These are phyloP conservation scores for Penicillium odoratum DNA, from an alignment of 495 filamentous ascomycete species.

Conservation along the genomic window DNA sequence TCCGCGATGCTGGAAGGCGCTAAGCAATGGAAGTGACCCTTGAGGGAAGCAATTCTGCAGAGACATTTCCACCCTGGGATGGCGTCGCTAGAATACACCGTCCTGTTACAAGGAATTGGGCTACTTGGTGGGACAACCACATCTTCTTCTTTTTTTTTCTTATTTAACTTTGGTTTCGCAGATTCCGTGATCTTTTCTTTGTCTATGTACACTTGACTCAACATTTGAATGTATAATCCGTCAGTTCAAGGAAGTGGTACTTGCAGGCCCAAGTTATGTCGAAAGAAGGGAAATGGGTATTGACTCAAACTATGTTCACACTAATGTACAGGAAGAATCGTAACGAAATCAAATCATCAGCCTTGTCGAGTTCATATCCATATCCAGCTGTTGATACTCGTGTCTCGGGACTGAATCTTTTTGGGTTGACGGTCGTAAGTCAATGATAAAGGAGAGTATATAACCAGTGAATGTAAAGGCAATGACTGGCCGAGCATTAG, in stretches of 20 bases:
- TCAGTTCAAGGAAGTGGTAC: too few species aligned
- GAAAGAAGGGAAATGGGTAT: not conserved
- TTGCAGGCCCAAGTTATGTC: too few species aligned
- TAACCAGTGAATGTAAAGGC: conserved; percentile 25
- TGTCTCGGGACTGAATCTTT: conserved; percentile 6
- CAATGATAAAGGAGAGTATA: conserved; percentile 23
- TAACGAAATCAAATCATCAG: not conserved
- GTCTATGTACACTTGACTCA: not conserved
- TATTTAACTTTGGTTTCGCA: not conserved
- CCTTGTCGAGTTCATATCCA: conserved; percentile 9
- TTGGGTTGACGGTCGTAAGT: conserved; percentile 14
- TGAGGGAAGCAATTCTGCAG: conserved; percentile 69
- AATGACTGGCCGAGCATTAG: conserved; percentile 10
- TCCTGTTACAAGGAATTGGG: conserved; percentile 44
- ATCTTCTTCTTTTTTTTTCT: conserved; percentile 15
- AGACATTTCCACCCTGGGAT: conserved; percentile 59
- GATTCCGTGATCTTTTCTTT: not conserved
- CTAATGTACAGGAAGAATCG: not conserved
- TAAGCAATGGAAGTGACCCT: conserved; percentile 64
- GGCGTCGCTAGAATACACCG: conserved; percentile 61
- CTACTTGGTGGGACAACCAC: conserved; percentile 43
- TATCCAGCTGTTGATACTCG: conserved; percentile 22
- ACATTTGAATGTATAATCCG: too few species aligned
- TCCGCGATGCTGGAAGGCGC: conserved; percentile 55
- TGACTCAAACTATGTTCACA: not conserved